These are phyloP conservation scores for Microcera coccophila DNA, from an alignment of 2,329 filamentous ascomycete species.

Conservation along the genomic window DNA sequence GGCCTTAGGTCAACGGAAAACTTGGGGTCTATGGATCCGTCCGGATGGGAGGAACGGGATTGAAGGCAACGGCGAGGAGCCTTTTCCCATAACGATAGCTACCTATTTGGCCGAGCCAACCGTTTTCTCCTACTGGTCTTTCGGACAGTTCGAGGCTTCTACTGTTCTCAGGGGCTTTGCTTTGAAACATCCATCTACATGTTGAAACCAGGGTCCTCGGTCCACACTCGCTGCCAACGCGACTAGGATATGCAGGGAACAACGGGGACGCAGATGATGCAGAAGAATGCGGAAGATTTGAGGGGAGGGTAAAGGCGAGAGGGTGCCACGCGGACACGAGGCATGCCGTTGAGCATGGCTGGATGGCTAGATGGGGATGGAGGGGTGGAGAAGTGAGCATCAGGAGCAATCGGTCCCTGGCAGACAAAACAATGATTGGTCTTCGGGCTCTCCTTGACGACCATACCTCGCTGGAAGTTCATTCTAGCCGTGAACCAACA, in stretches of 20 bases:
- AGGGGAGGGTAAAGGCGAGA: not conserved
- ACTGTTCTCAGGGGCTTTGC: not conserved
- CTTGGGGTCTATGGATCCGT: constrained; percentile 12
- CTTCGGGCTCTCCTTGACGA: too few species aligned
- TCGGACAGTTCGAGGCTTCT: not conserved
- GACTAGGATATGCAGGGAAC: too few species aligned
- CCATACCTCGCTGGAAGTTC: too few species aligned
- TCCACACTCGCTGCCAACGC: not conserved
- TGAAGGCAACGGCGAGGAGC: constrained; percentile 20
- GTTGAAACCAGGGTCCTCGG: not conserved
- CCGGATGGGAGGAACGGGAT: constrained; percentile 10
- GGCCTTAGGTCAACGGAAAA: constrained; percentile 5
- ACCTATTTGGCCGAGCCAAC: not conserved
- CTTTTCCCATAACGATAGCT: constrained; percentile 15
- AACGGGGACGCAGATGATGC: not conserved
- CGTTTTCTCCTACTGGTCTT: not conserved
- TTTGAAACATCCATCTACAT: not conserved
- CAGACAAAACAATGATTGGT: not conserved
- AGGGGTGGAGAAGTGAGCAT: constrained; percentile 7
- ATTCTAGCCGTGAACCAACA: not conserved
- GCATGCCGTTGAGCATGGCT: constrained; percentile 15
- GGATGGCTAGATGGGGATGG: constrained; percentile 11
- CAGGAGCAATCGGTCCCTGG: not conserved
- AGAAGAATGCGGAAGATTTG: not conserved
- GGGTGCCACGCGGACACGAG: constrained; percentile 20